These are phyloP conservation scores for Luzula sylvatica DNA, from an alignment of 176 grass and related monocot species.

Conservation along the genomic window DNA sequence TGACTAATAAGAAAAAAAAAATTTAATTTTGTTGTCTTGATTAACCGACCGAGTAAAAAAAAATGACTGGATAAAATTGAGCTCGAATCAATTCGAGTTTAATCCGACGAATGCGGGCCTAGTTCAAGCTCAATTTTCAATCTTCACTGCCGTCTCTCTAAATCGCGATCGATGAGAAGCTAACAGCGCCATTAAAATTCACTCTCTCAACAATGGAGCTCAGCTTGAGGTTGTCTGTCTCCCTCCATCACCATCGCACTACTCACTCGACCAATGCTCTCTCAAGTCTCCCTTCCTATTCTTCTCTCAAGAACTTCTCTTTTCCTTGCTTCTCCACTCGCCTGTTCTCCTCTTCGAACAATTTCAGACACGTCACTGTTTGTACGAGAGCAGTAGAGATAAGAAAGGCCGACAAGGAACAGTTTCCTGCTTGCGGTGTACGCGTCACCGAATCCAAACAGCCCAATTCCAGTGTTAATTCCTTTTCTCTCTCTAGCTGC, in stretches of 20 bases:
- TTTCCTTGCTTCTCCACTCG: background rate
- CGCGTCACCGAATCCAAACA: conserved; percentile 40
- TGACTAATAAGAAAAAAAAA: too few relatives aligned
- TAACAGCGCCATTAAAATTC: too few relatives aligned
- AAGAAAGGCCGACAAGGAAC: conserved; percentile 18
- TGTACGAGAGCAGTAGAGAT: conserved; percentile 25
- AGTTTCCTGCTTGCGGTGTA: conserved; percentile 25
- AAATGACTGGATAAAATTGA: too few relatives aligned
- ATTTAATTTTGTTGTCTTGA: too few relatives aligned
- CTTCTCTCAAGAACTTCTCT: background rate
- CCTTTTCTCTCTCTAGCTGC: background rate
- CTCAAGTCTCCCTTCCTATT: conserved; percentile 1
- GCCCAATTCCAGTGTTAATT: conserved; percentile 41
- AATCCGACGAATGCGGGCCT: too few relatives aligned
- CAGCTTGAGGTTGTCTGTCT: conserved; percentile 38
- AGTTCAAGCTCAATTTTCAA: too few relatives aligned
- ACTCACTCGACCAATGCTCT: background rate
- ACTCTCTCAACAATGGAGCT: conserved; percentile 5
- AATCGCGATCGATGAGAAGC: too few relatives aligned
- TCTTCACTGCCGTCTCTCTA: too few relatives aligned
- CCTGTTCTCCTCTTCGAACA: conserved; percentile 11
- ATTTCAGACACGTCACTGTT: conserved; percentile 7
- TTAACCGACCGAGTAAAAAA: too few relatives aligned
- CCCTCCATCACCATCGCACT: conserved; percentile 15
- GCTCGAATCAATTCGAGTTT: too few relatives aligned